A percentile compares a stretch with the other conserved stretches of the same genome.
Evolutionary conservation across 306 rosid species (phyloP).

Genomic region (Vigna trinervia): DNA sequence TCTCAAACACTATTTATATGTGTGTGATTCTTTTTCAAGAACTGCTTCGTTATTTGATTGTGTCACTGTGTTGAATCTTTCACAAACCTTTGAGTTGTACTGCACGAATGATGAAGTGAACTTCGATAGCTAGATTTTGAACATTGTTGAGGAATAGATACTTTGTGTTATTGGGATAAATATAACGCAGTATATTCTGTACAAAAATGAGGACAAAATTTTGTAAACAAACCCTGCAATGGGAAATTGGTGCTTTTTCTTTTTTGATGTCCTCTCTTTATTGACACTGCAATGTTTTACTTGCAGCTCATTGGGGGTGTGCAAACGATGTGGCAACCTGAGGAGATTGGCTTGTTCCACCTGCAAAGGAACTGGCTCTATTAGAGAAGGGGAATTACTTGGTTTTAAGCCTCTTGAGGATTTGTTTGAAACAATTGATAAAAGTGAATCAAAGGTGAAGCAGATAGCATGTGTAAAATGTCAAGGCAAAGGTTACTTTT

Average conservation of each 20-base stretch:
- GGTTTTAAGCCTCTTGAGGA: conserved; percentile 55
- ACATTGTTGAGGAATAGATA: not conserved
- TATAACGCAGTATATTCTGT: not conserved
- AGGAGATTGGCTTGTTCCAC: conserved; percentile 75
- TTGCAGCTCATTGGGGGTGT: conserved; percentile 80
- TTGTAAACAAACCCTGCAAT: conserved; percentile 1
- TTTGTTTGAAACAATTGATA: conserved; percentile 56
- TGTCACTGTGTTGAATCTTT: not conserved
- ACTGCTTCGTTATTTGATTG: conserved; percentile 18
- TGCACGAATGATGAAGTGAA: conserved; percentile 10
- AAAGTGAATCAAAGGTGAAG: conserved; percentile 46
- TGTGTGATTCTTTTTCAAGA: not conserved
- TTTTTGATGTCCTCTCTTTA: not conserved
- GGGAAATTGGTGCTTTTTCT: not conserved
- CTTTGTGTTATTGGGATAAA: not conserved
- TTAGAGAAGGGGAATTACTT: conserved; percentile 64
- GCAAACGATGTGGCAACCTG: conserved; percentile 85
- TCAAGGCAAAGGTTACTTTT: conserved; percentile 73
- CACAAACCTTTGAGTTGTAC: not conserved
- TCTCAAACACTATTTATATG: not conserved
- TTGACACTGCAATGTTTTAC: conserved; percentile 33
- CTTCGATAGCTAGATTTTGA: not conserved
- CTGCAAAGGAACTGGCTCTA: conserved; percentile 72
- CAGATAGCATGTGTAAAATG: conserved; percentile 64
- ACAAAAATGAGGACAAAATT: conserved; percentile 17